A percentile compares a stretch with the other conserved stretches of the same genome.
Evolutionary conservation across 2,329 filamentous ascomycete species (phyloP).

Genomic region (Karstenula rhodostoma): DNA sequence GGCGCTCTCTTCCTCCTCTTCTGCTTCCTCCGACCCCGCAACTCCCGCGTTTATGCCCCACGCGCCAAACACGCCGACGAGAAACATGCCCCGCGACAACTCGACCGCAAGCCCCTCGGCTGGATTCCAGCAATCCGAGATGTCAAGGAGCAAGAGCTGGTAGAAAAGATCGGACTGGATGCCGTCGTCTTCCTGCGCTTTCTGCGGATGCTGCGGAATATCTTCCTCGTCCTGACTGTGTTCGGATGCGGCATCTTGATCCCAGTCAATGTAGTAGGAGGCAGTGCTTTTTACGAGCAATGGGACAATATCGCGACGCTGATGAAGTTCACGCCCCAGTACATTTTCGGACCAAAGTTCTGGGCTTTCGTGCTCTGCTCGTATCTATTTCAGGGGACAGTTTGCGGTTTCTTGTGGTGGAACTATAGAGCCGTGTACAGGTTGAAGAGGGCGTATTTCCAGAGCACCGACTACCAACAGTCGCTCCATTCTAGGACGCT

Average conservation of each 20-base stretch:
- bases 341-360: slow-evolving; percentile 58
- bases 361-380: slow-evolving; percentile 68
- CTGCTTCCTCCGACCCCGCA: slow-evolving; percentile 88
- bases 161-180: slow-evolving; percentile 88
- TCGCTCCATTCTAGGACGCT: slow-evolving; percentile 79
- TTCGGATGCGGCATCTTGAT: slow-evolving; percentile 80
- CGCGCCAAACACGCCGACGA: slow-evolving; percentile 93
- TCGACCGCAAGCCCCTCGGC: slow-evolving; percentile 85
- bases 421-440: slow-evolving; percentile 79
- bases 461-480: slow-evolving; percentile 83
- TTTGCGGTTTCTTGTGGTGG: slow-evolving; percentile 84
- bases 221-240: slow-evolving; percentile 78
- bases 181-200: slow-evolving; percentile 90
- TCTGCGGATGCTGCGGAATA: slow-evolving; percentile 86
- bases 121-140: slow-evolving; percentile 82
- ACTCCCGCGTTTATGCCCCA: slow-evolving; percentile 90
- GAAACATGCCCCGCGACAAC: slow-evolving; percentile 82
- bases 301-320: slow-evolving; percentile 41
- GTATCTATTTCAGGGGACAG: slow-evolving; percentile 73
- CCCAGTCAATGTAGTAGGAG: slow-evolving; percentile 72
- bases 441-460: slow-evolving; percentile 80
- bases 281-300: slow-evolving; percentile 43
- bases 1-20: slow-evolving; percentile 78
- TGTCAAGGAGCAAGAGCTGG: slow-evolving; percentile 77
- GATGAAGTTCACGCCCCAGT: slow-evolving; percentile 66